Conservation (phyloP, 805 yeast genomes). For the Hemisphaericaspora nanyangensis region DNA sequence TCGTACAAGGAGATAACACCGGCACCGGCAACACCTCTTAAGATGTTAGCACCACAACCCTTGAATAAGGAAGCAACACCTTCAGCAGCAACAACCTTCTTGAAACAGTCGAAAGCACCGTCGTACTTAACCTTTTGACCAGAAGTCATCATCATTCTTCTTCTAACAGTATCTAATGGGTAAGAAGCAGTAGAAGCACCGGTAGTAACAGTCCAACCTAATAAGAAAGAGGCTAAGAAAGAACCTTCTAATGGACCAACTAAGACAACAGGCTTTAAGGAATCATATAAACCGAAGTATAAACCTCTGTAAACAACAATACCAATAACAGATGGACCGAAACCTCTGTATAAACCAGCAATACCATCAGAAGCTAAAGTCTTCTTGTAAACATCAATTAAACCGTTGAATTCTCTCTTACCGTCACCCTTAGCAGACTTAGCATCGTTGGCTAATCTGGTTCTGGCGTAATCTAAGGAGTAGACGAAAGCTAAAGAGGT, state of each 20-base stretch:
- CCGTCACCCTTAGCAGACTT: conserved; percentile 82
- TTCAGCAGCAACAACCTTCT: conserved; percentile 90
- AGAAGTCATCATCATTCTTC: conserved; percentile 99
- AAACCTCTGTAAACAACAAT: conserved; percentile 98
- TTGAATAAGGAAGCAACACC: conserved; percentile 92
- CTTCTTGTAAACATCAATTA: conserved; percentile 93
- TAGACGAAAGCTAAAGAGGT: conserved; percentile 87
- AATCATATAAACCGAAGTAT: conserved; percentile 97
- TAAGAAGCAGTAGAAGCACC: conserved; percentile 98
- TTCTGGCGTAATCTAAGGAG: conserved; percentile 98
- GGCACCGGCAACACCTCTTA: conserved; percentile 99
- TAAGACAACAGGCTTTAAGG: conserved; percentile 90
- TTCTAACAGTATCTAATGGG: conserved; percentile 98
- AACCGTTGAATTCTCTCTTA: conserved; percentile 96
- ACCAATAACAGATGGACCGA: conserved; percentile 97
- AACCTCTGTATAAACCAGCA: conserved; percentile 99
- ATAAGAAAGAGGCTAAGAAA: conserved; percentile 91
- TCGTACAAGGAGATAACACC: conserved; percentile 98
- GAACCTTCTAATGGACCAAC: conserved; percentile 93
- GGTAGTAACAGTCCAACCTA: conserved; percentile 98
- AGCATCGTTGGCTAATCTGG: conserved; percentile 98
- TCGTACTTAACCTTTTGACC: conserved; percentile 97
- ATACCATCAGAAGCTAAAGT: conserved; percentile 93
- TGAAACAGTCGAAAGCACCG: conserved; percentile 93
- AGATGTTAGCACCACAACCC: conserved; percentile 99